Evolutionary conservation across 805 yeast species (phyloP).

Genomic region (Wickerhamiella spandovensis): DNA sequence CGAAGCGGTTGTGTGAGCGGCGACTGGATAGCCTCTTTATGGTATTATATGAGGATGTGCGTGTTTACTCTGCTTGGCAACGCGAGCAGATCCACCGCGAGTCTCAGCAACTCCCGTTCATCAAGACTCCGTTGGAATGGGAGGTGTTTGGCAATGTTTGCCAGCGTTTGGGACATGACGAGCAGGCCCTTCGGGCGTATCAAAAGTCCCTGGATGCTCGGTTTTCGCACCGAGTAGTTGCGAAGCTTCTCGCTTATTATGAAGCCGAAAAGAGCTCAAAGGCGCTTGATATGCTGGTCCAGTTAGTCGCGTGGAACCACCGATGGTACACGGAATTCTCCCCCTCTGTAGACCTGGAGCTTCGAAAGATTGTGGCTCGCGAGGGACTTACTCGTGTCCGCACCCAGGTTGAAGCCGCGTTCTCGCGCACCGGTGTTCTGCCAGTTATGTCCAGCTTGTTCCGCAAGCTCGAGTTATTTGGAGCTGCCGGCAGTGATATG

Average conservation of each 20-base stretch:
- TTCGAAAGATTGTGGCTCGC: constrained; percentile 50
- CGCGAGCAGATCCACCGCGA: constrained; percentile 81
- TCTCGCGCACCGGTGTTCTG: constrained; percentile 21
- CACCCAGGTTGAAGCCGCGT: constrained; percentile 23
- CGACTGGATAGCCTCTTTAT: constrained; percentile 71
- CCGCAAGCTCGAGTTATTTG: constrained; percentile 15
- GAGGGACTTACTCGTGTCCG: constrained; percentile 71
- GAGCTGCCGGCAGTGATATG: constrained; percentile 17
- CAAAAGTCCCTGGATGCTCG: constrained; percentile 54
- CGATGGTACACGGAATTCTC: constrained; percentile 94
- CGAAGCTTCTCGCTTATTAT: constrained; percentile 54
- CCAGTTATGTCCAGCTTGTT: constrained; percentile 19
- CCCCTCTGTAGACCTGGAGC: constrained; percentile 44
- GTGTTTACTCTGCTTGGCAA: constrained; percentile 80
- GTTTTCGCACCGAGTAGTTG: constrained; percentile 69
- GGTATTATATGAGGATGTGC: constrained; percentile 52
- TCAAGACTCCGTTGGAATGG: constrained; percentile 78
- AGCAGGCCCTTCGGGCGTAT: constrained; percentile 77
- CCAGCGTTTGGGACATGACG: constrained; percentile 66
- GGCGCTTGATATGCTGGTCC: constrained; percentile 57
- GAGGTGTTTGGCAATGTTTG: constrained; percentile 83
- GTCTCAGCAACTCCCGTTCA: constrained; percentile 70
- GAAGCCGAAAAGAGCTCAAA: constrained; percentile 26
- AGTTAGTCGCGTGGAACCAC: constrained; percentile 91
- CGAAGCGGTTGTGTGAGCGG: constrained; percentile 53